phyloP scores from a whole-genome alignment of 2,329 filamentous ascomycete species.

The Raffaelea albimanens region DNA sequence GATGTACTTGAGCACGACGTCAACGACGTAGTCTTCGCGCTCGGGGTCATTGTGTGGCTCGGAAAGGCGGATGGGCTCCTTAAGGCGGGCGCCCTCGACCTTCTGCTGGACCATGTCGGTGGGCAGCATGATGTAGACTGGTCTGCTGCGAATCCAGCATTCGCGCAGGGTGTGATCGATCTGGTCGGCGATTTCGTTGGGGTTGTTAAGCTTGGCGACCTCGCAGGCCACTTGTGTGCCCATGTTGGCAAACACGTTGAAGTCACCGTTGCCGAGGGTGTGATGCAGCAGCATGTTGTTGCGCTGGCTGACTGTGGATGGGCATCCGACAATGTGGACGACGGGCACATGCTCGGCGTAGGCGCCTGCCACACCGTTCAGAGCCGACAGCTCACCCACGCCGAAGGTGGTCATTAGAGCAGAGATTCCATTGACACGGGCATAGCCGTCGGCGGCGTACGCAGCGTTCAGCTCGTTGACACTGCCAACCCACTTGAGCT shows the following conservation, averaged over 20 bases:
- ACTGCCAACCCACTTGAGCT: conserved; percentile 39
- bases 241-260: conserved; percentile 66
- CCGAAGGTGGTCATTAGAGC: conserved; percentile 51
- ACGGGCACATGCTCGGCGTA: conserved; percentile 47
- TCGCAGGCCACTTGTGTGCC: conserved; percentile 61
- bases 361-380: conserved; percentile 47
- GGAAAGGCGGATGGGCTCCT: conserved; percentile 59
- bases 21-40: conserved; percentile 73
- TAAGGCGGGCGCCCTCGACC: conserved; percentile 62
- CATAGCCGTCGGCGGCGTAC: conserved; percentile 54
- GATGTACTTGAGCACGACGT: conserved; percentile 65
- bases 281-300: conserved; percentile 30
- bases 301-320: conserved; percentile 16
- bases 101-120: conserved; percentile 72
- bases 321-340: conserved; percentile 37
- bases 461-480: conserved; percentile 47
- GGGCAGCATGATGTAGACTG: conserved; percentile 76
- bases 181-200: conserved; percentile 58
- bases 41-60: conserved; percentile 57
- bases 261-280: conserved; percentile 49
- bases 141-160: conserved; percentile 64
- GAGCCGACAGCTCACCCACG: conserved; percentile 43
- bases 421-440: conserved; percentile 45
- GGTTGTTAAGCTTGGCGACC: conserved; percentile 60
- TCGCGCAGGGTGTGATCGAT: conserved; percentile 71